Base-by-base conservation (phyloP, 352 stramenopile genomes). In the Pythium plurisporium region DNA sequence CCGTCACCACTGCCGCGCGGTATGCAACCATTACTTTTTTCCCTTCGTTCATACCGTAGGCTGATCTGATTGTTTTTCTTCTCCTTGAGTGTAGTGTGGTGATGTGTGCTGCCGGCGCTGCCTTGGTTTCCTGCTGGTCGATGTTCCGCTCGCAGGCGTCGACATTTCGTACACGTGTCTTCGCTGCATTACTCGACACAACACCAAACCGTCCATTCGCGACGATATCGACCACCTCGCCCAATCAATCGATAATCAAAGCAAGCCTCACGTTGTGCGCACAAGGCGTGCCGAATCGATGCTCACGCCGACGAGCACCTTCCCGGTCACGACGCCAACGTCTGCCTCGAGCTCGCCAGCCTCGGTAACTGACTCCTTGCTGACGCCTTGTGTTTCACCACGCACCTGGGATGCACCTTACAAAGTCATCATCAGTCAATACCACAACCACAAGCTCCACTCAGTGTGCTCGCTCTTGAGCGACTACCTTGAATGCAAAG, bases 401-500 rank as follows among this genome's bases (percentile, higher is more conserved):
- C 59, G 60, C 1, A 26, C 59, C 9, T 65, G 48, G 43, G 58
- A 64, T 10, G 55, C 47, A 1, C 63, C 79, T 31, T 83, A 77
- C 56, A 72, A 81, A 19, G 80, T 90, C 25, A 81, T 83, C 55
- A 76, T 87, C 40, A 91, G 78, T 53, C 80, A 91, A 57, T 83
- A 82, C 31, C 72, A 73, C 49, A 85, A 83, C 60, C 63, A 77
- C 49, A 87, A 85, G 50, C 70, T 91, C n/a, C 73, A 85, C 47
- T 88, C 76, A 0, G 76, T 88, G 4, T 91, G 78, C 61, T 82
- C 76, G 2, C 46, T 91, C 27, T 55, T 91, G 1, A 51, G 77
- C 7, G 76, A 91, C 38, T 91, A 87, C 55, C 74, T 91, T 20
- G 80, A 91, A 42, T 89, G 78, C 60, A 70, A 76, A 7, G 76